Base-by-base conservation (phyloP, 495 filamentous ascomycete species). In the Penicillium malachiteum region DNA sequence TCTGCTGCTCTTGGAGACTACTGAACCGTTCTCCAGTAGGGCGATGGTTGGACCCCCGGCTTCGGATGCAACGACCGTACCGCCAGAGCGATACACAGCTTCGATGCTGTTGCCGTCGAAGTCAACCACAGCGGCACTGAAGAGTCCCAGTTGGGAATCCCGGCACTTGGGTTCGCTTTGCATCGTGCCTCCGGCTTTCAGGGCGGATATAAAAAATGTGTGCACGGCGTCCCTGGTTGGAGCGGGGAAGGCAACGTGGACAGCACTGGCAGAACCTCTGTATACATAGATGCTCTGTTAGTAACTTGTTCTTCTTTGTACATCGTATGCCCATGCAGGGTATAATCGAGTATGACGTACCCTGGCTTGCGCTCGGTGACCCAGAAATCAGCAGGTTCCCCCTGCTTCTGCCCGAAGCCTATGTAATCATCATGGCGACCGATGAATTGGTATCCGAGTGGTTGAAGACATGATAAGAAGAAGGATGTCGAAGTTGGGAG, bases 401-500 rank as follows among this genome's bases (percentile, higher is more conserved):
- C 77, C 48, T 70, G 67, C 53, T 73, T 72, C 53, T 77, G 74
- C 14, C 84, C 84, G 59, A 87, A 80, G 14, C 81, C 83, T 62
- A 85, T 81, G 50, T 78, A 74, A 10, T 74, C 73, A 42, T 75
- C 73, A 67, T 78, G 71, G 39, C 75, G 71, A 49, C 73, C 75
- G 54, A 92, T 79, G 67, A 83, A 95, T 47, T 80, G 80, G 52
- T 94, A 85, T 17, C 88, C 88, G 16, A 95, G 75, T 0, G 90
- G 88, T 56, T 88, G 85, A 43, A 87, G 75, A 60, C 90, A 81
- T 55, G 86, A 80, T 5, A 92, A 81, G 70, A 89, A 96, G 76
- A 92, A 93, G 1, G 88, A 92, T 41, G 84, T 85, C 7, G 89
- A 87, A 16, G 84, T 85, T 7, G 90, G 84, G 38, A 94, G 86